A percentile compares a stretch with the other conserved stretches of the same genome.
phyloP scores from a whole-genome alignment of 345 rosid species.

The Chamaenerion angustifolium region DNA sequence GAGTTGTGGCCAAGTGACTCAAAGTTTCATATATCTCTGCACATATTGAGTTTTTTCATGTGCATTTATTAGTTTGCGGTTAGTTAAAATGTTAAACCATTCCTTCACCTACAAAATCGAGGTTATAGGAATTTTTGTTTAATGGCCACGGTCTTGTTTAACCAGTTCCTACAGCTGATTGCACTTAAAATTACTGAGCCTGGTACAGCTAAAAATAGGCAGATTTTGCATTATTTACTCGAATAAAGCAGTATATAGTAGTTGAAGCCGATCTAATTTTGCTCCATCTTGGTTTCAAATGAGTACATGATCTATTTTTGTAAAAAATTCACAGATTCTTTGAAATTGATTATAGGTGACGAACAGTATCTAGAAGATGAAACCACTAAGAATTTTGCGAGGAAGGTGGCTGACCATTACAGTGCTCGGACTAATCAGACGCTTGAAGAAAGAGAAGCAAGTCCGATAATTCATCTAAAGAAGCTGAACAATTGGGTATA shows the following conservation, averaged over 20 bases:
- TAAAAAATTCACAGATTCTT: conserved; percentile 7
- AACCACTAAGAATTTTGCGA: conserved; percentile 43
- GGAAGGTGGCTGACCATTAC: conserved; percentile 87
- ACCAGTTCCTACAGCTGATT: too few relatives aligned
- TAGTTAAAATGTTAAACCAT: too few relatives aligned
- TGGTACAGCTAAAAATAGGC: too few relatives aligned
- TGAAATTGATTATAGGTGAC: conserved; percentile 37
- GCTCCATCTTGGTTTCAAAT: neutral
- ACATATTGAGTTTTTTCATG: too few relatives aligned
- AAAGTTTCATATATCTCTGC: too few relatives aligned
- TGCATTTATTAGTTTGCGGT: too few relatives aligned
- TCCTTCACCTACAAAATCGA: too few relatives aligned
- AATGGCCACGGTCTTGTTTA: too few relatives aligned
- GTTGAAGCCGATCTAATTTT: neutral
- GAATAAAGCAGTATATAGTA: too few relatives aligned
- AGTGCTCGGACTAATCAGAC: conserved; percentile 96
- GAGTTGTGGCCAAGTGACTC: neutral
- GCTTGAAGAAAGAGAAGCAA: conserved; percentile 92
- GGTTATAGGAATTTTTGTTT: too few relatives aligned
- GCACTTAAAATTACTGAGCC: too few relatives aligned
- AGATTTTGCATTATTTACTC: too few relatives aligned
- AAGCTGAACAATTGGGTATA: conserved; percentile 92
- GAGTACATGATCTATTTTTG: neutral
- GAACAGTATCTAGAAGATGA: conserved; percentile 48
- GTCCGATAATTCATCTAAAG: conserved; percentile 91